A percentile compares a stretch with the other conserved stretches of the same genome.
These are phyloP conservation scores for Umbilicus rupestris DNA, from an alignment of 164 flowering plant species.

Conservation along the genomic window DNA sequence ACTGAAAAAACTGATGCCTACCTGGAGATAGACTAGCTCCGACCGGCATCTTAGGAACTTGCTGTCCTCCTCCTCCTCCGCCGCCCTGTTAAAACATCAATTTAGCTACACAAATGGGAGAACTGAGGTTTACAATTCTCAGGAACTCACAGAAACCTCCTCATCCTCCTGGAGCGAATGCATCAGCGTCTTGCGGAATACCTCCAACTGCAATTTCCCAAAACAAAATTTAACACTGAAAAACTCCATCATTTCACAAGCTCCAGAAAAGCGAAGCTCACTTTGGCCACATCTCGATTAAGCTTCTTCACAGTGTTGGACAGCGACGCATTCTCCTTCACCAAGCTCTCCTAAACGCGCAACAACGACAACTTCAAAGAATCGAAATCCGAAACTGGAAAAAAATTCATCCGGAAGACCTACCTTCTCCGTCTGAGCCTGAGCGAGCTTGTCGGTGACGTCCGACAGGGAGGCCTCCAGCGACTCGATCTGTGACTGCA, in stretches of 20 bases:
- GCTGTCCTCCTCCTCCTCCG: constrained; percentile 11
- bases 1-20: constrained; percentile 17
- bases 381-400: no score
- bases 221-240: not conserved
- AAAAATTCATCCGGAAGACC: no score
- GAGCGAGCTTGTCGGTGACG: constrained; percentile 42
- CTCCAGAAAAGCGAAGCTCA: no score
- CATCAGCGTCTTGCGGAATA: constrained; percentile 77
- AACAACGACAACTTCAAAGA: not conserved
- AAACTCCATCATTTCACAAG: not conserved
- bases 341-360: constrained; percentile 45
- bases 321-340: constrained; percentile 57
- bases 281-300: constrained; percentile 88
- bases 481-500: constrained; percentile 52
- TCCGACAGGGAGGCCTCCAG: constrained; percentile 57
- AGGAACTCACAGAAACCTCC: constrained; percentile 39
- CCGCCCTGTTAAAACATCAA: constrained; percentile 1
- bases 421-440: constrained; percentile 54
- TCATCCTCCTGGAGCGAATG: constrained; percentile 85
- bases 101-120: not conserved
- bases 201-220: constrained; percentile 53
- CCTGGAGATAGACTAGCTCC: constrained; percentile 21
- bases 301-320: constrained; percentile 70
- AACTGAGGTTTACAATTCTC: not conserved
- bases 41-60: constrained; percentile 24